Conservation (phyloP, 352 stramenopile species). For the Salisapilia sapeloensis region DNA sequence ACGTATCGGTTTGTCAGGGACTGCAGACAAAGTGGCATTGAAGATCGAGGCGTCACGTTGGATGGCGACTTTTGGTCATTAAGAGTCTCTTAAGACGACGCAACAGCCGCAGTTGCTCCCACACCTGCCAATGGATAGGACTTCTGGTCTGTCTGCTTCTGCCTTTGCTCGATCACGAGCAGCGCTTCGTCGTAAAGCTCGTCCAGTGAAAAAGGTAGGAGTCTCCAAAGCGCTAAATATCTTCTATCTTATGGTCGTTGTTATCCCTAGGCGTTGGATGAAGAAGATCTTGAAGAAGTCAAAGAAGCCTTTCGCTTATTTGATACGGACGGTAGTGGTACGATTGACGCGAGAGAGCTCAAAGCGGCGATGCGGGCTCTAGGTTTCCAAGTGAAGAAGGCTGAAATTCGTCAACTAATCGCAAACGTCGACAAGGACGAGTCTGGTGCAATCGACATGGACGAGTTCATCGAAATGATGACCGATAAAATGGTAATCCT, state of each 20-base stretch:
- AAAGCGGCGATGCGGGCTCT: constrained; percentile 90
- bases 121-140: too few relatives aligned
- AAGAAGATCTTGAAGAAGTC: constrained; percentile 87
- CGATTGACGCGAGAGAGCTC: constrained; percentile 86
- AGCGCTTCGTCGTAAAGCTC: constrained; percentile 16
- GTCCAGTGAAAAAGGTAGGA: constrained; percentile 35
- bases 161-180: constrained; percentile 43
- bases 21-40: too few relatives aligned
- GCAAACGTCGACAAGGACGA: constrained; percentile 90
- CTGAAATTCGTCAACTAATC: constrained; percentile 87
- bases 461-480: constrained; percentile 93
- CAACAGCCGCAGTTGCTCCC: too few relatives aligned
- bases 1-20: too few relatives aligned
- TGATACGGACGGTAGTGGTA: constrained; percentile 81
- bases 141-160: constrained; percentile 47
- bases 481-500: constrained; percentile 83
- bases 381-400: constrained; percentile 88
- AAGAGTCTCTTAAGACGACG: too few relatives aligned
- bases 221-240: neutral
- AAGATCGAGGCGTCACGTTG: too few relatives aligned
- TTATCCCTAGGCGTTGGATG: constrained; percentile 48
- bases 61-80: too few relatives aligned
- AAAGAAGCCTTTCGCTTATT: constrained; percentile 91
- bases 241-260: neutral
- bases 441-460: constrained; percentile 72